Percentiles rank a stretch among this genome's conserved stretches.
These are phyloP conservation scores for Epichloe scottii DNA, from an alignment of 2,329 filamentous ascomycete species.

Conservation along the genomic window DNA sequence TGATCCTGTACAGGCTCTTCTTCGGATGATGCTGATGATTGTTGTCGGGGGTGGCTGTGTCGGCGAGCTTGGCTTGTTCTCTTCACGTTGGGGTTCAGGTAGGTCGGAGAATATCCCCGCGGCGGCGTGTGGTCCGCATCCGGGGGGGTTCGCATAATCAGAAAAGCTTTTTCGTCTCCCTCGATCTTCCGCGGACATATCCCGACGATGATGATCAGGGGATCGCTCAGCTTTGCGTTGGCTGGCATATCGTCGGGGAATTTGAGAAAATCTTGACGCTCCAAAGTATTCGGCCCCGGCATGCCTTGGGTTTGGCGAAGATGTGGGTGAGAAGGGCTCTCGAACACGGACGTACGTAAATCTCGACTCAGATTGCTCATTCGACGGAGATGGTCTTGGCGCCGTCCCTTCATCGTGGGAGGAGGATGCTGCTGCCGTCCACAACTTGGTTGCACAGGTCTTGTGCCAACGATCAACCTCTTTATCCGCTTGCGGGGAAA, in stretches of 20 bases:
- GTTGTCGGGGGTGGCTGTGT: slow-evolving; percentile 37
- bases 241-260: slow-evolving; percentile 23
- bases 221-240: slow-evolving; percentile 21
- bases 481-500: slow-evolving; percentile 62
- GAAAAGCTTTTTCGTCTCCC: slow-evolving; percentile 37
- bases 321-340: slow-evolving; percentile 15
- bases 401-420: slow-evolving; percentile 6
- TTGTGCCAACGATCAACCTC: slow-evolving; percentile 85
- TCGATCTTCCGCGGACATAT: slow-evolving; percentile 28
- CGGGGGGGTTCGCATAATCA: slow-evolving; percentile 30
- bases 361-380: slow-evolving; percentile 23
- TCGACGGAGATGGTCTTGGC: slow-evolving; percentile 12
- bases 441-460: slow-evolving; percentile 57
- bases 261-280: slow-evolving; percentile 28
- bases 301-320: slow-evolving; percentile 16
- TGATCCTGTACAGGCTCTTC: slow-evolving; percentile 20
- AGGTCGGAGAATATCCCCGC: slow-evolving; percentile 15
- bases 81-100: slow-evolving; percentile 23
- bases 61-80: slow-evolving; percentile 24
- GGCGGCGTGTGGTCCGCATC: slow-evolving; percentile 15
- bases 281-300: slow-evolving; percentile 21
- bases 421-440: slow-evolving; percentile 38
- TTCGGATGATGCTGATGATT: slow-evolving; percentile 29
- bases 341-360: slow-evolving; percentile 25
- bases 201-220: slow-evolving; percentile 23